These are phyloP conservation scores for Russula sp. DNA, from an alignment of 768 basidiomycete genomes.

Conservation along the genomic window DNA sequence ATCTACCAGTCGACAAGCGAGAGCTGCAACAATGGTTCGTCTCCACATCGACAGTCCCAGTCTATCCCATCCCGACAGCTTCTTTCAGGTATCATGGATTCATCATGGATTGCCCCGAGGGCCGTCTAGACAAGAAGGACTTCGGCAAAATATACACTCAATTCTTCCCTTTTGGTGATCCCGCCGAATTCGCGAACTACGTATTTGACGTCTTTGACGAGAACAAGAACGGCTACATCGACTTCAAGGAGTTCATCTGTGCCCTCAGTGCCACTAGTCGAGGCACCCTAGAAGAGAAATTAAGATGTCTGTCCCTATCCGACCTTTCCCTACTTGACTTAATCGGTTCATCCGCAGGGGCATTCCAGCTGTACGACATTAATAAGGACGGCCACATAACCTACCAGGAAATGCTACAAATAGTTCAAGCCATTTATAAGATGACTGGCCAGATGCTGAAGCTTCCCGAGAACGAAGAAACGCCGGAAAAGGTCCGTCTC, in stretches of 20 bases:
- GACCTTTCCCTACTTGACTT: neutral
- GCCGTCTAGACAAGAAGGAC: conserved; percentile 92
- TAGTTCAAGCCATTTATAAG: conserved; percentile 98
- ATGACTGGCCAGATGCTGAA: conserved; percentile 99
- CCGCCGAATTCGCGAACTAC: conserved; percentile 93
- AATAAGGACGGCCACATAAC: conserved; percentile 98
- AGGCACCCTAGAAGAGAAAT: conserved; percentile 93
- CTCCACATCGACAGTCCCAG: neutral
- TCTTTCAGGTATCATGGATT: conserved; percentile 95
- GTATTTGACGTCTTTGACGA: conserved; percentile 98
- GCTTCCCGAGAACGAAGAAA: conserved; percentile 96
- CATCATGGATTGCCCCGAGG: conserved; percentile 96
- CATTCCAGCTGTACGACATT: conserved; percentile 98
- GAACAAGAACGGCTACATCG: conserved; percentile 94
- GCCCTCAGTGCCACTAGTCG: conserved; percentile 94
- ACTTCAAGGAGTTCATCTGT: conserved; percentile 99
- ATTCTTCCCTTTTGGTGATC: conserved; percentile 99
- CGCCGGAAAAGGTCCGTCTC: conserved; percentile 85
- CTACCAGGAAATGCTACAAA: conserved; percentile 98
- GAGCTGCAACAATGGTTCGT: conserved; percentile 91
- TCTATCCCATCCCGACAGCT: conserved; percentile 10
- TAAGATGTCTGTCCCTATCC: conserved; percentile 71
- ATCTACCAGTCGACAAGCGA: conserved; percentile 81
- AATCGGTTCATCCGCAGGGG: conserved; percentile 60
- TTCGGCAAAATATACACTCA: conserved; percentile 99